A percentile compares a stretch with the other conserved stretches of the same genome.
Evolutionary conservation across 495 filamentous ascomycete genomes (phyloP).

Genomic region (Penicillium goetzii): DNA sequence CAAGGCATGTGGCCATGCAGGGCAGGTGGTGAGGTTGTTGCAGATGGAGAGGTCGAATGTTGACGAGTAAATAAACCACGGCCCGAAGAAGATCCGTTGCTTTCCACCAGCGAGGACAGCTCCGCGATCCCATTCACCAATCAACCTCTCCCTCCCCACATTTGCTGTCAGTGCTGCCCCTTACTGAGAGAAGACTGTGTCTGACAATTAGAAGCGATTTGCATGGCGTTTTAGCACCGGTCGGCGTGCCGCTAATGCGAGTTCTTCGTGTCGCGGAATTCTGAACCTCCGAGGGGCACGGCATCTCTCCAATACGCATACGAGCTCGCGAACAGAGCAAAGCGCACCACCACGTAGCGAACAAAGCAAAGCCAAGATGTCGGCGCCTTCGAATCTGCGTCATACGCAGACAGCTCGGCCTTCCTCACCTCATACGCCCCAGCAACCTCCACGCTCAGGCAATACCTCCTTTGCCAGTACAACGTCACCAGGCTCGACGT

Average conservation of each 20-base stretch:
- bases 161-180: neutral
- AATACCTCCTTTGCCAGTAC: constrained; percentile 60
- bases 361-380: constrained; percentile 24
- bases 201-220: neutral
- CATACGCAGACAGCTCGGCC: constrained; percentile 38
- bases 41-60: constrained; percentile 26
- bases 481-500: constrained; percentile 69
- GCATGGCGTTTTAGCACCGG: constrained; percentile 18
- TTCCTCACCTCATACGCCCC: constrained; percentile 43
- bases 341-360: constrained; percentile 12
- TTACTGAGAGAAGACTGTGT: neutral
- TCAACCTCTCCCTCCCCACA: neutral
- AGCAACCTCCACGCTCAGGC: constrained; percentile 42
- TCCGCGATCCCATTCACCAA: constrained; percentile 10
- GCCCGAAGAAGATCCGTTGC: constrained; percentile 51
- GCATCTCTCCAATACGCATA: constrained; percentile 8
- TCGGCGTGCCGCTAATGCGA: constrained; percentile 15
- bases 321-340: constrained; percentile 11
- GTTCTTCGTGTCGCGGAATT: constrained; percentile 13
- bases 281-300: constrained; percentile 25
- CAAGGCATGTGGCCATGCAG: constrained; percentile 19
- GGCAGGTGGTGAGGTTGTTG: constrained; percentile 3
- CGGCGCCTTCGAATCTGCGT: constrained; percentile 35
- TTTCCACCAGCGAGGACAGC: constrained; percentile 12
- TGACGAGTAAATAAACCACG: constrained; percentile 43